Evolutionary conservation across 176 grass and related monocot species (phyloP).

Genomic region (Phoenix roebelenii): DNA sequence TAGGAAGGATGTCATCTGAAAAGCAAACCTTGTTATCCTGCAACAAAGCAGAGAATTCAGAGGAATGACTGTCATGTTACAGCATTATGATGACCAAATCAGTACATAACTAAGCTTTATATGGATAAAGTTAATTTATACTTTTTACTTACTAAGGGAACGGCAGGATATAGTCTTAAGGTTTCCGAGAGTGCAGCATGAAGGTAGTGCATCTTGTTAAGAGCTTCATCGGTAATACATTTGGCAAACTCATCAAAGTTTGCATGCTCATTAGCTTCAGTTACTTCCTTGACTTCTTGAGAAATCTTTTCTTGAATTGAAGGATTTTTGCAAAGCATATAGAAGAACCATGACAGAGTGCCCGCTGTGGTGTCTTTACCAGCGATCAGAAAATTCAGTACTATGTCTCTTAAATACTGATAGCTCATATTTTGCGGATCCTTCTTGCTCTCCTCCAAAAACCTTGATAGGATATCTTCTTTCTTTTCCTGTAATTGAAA

Average conservation of each 20-base stretch:
- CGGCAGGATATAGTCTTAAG: constrained; percentile 44
- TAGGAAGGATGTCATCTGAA: constrained; percentile 35
- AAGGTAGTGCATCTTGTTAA: constrained; percentile 67
- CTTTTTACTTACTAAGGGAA: constrained; percentile 31
- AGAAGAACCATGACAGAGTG: constrained; percentile 49
- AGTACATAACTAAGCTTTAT: too few species aligned
- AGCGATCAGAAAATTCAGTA: constrained; percentile 48
- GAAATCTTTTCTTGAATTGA: constrained; percentile 35
- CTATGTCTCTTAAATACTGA: constrained; percentile 56
- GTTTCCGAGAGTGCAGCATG: constrained; percentile 52
- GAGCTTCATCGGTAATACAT: constrained; percentile 38
- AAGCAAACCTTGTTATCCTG: constrained; percentile 69
- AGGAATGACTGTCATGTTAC: neutral
- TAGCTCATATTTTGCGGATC: constrained; percentile 23
- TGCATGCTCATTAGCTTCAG: neutral
- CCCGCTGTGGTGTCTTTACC: constrained; percentile 57
- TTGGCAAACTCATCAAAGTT: constrained; percentile 31
- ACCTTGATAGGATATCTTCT: constrained; percentile 43
- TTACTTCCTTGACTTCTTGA: constrained; percentile 22
- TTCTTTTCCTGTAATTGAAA: neutral
- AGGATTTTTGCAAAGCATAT: constrained; percentile 58
- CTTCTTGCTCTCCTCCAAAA: constrained; percentile 16
- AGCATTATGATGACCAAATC: too few species aligned
- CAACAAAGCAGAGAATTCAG: neutral
- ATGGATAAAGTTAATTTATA: too few species aligned